phyloP scores from a whole-genome alignment of 73 alveolate genomes.

The Paramecium pentaurelia region DNA sequence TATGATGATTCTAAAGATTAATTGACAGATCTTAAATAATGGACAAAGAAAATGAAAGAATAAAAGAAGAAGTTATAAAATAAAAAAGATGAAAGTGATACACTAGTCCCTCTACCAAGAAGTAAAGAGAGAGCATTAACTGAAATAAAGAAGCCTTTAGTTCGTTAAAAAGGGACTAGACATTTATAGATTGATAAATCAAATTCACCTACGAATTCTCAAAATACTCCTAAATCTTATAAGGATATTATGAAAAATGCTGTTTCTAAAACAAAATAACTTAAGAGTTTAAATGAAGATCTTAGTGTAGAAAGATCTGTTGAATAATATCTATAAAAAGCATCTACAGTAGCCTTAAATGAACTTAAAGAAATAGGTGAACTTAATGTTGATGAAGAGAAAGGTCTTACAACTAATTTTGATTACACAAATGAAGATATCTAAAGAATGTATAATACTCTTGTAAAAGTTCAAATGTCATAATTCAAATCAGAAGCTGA shows the following conservation, averaged over 20 bases:
- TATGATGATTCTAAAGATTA: not conserved
- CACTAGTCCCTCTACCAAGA: not conserved
- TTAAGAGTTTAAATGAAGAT: not conserved
- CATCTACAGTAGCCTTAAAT: not conserved
- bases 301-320: not conserved
- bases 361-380: not conserved
- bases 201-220: not conserved
- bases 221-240: not conserved
- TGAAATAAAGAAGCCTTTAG: not conserved
- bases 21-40: not conserved
- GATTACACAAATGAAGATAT: not conserved
- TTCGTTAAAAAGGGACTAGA: not conserved
- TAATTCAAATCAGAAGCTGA: slow-evolving; percentile 23
- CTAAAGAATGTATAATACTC: not conserved
- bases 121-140: not conserved
- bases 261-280: not conserved
- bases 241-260: not conserved
- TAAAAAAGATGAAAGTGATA: not conserved
- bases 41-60: not conserved
- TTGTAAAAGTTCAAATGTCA: not conserved
- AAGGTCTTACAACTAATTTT: not conserved
- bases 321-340: not conserved
- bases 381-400: not conserved
- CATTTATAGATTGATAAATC: not conserved
- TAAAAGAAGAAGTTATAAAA: not conserved